A percentile compares a stretch with the other conserved stretches of the same genome.
Evolutionary conservation across 768 basidiomycete genomes (phyloP).

Genomic region (Myochromella boudieri): DNA sequence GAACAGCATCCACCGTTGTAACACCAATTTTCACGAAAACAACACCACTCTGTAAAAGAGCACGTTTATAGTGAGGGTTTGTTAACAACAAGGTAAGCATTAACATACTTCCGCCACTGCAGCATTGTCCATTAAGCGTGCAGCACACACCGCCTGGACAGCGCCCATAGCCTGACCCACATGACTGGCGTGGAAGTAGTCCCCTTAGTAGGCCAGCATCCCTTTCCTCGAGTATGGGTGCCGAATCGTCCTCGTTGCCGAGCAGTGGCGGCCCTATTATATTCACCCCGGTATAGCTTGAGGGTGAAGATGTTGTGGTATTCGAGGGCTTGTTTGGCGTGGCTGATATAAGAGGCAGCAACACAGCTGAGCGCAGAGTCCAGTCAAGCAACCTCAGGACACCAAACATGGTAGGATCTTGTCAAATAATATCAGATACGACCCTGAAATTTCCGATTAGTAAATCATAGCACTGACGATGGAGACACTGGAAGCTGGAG

Average conservation of each 20-base stretch:
- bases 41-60: slow-evolving; percentile 4
- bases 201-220: slow-evolving; percentile 3
- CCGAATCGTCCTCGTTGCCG: not conserved
- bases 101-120: slow-evolving; percentile 2
- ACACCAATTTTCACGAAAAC: slow-evolving; percentile 6
- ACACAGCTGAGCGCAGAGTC: no score
- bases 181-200: not conserved
- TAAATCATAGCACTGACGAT: no score
- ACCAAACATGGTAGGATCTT: no score
- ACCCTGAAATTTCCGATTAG: no score
- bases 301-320: not conserved
- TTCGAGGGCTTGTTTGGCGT: no score
- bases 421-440: no score
- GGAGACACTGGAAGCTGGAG: no score
- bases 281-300: not conserved
- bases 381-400: no score
- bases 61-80: not conserved
- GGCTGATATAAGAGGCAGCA: slow-evolving; percentile 1
- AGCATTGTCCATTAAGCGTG: slow-evolving; percentile 1
- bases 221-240: not conserved
- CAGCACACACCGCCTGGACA: slow-evolving; percentile 3
- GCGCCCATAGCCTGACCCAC: slow-evolving; percentile 4
- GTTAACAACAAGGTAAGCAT: no score
- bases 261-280: not conserved
- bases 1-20: slow-evolving; percentile 1